Conservation (phyloP, 177 flowering plant species). For the Vitis hybrid region DNA sequence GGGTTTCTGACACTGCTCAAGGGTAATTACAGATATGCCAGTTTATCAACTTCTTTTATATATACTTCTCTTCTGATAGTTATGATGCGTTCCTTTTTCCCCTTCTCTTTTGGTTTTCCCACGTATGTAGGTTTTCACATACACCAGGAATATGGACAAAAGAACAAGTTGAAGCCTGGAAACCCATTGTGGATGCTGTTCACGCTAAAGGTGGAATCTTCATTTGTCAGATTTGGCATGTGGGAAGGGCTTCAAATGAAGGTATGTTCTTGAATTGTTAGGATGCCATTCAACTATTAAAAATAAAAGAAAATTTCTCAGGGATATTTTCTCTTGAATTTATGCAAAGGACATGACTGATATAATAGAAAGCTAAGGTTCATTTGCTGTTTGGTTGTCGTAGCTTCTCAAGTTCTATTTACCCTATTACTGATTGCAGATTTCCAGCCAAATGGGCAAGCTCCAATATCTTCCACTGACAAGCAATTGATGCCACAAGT, state of each 20-base stretch:
- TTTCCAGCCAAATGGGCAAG: conserved; percentile 29
- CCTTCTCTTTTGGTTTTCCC: neutral
- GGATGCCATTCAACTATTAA: neutral
- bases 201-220: conserved; percentile 44
- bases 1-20: conserved; percentile 28
- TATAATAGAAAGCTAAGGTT: neutral
- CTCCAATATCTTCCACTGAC: conserved; percentile 33
- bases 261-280: conserved; percentile 9
- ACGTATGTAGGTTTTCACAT: conserved; percentile 23
- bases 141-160: conserved; percentile 48
- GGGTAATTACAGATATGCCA: conserved; percentile 13
- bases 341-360: neutral
- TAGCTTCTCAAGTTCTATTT: too few species aligned
- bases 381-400: neutral
- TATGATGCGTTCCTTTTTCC: neutral
- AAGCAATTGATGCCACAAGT: conserved; percentile 25
- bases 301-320: neutral
- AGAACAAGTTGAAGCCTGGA: conserved; percentile 49
- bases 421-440: neutral
- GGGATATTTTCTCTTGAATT: neutral
- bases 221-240: conserved; percentile 39
- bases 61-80: neutral
- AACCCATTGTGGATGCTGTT: conserved; percentile 47
- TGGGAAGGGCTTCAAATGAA: conserved; percentile 25
- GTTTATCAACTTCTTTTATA: neutral